These are phyloP conservation scores for Herpetomonas samuelpessoai DNA, from an alignment of 208 protist species.

Conservation along the genomic window DNA sequence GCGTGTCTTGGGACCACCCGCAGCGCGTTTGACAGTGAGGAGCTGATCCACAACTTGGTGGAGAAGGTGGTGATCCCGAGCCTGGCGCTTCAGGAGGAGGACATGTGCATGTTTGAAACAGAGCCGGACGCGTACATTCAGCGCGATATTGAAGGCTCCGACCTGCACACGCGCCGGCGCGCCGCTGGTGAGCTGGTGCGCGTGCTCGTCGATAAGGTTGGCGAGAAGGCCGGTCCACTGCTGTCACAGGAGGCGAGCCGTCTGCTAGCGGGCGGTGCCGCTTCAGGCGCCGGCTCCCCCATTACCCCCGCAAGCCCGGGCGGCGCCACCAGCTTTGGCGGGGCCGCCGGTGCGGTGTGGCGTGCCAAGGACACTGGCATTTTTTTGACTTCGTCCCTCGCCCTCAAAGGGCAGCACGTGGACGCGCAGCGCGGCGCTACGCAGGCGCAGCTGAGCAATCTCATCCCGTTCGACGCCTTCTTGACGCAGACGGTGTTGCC, in stretches of 20 bases:
- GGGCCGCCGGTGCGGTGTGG: conserved; percentile 58
- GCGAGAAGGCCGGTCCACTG: conserved; percentile 44
- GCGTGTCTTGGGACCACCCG: conserved; percentile 77
- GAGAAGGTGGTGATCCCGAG: conserved; percentile 95
- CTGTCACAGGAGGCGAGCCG: conserved; percentile 47
- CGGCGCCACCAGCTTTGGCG: background rate
- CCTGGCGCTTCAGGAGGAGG: conserved; percentile 82
- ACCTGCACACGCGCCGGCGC: conserved; percentile 91
- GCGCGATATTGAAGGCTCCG: conserved; percentile 95
- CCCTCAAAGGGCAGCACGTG: conserved; percentile 68
- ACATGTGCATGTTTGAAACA: conserved; percentile 92
- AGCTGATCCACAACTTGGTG: conserved; percentile 82
- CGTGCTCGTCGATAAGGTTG: conserved; percentile 74
- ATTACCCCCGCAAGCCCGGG: background rate
- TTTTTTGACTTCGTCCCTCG: conserved; percentile 93
- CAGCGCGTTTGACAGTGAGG: conserved; percentile 65
- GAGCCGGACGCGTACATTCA: conserved; percentile 97
- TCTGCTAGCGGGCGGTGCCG: conserved; percentile 41
- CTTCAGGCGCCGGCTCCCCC: background rate
- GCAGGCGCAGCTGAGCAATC: conserved; percentile 43
- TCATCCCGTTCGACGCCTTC: conserved; percentile 91
- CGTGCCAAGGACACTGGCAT: conserved; percentile 95
- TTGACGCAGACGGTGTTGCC: conserved; percentile 81
- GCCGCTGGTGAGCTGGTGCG: conserved; percentile 91
- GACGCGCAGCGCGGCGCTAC: conserved; percentile 53